These are phyloP conservation scores for Ganoderma resinaceum DNA, from an alignment of 1,284 basidiomycete species.

Conservation along the genomic window DNA sequence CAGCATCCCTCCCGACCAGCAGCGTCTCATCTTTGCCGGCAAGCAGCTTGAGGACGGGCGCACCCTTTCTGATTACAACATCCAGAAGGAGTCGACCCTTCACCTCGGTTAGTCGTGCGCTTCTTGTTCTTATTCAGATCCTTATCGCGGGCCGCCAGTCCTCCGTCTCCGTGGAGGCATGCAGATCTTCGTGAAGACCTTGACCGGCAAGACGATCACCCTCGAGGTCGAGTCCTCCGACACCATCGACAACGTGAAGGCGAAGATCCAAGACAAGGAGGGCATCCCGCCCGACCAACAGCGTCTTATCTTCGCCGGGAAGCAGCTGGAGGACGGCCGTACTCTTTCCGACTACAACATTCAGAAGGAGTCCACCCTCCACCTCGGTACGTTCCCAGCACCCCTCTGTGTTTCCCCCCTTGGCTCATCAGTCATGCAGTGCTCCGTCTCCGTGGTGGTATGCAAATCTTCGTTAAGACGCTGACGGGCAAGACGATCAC, in stretches of 20 bases:
- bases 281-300: constrained; percentile 84
- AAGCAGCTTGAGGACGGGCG: constrained; percentile 39
- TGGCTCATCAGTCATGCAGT: constrained; percentile 24
- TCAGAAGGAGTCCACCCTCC: constrained; percentile 80
- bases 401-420: neutral
- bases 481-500: constrained; percentile 62
- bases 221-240: constrained; percentile 88
- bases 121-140: neutral
- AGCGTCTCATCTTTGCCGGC: constrained; percentile 40
- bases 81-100: constrained; percentile 40
- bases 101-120: constrained; percentile 32
- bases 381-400: constrained; percentile 53
- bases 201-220: constrained; percentile 90
- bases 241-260: constrained; percentile 83
- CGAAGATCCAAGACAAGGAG: constrained; percentile 80
- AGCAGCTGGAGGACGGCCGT: constrained; percentile 77
- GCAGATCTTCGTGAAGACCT: constrained; percentile 85
- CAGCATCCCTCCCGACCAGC: constrained; percentile 37
- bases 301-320: constrained; percentile 77
- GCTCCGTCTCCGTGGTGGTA: constrained; percentile 76
- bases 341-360: constrained; percentile 80
- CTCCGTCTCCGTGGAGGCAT: constrained; percentile 78
- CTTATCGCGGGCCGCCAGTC: constrained; percentile 22
- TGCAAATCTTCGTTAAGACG: constrained; percentile 78
- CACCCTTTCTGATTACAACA: constrained; percentile 39